These are phyloP conservation scores for Ogataea methanolica DNA, from an alignment of 805 yeast species.

Conservation along the genomic window DNA sequence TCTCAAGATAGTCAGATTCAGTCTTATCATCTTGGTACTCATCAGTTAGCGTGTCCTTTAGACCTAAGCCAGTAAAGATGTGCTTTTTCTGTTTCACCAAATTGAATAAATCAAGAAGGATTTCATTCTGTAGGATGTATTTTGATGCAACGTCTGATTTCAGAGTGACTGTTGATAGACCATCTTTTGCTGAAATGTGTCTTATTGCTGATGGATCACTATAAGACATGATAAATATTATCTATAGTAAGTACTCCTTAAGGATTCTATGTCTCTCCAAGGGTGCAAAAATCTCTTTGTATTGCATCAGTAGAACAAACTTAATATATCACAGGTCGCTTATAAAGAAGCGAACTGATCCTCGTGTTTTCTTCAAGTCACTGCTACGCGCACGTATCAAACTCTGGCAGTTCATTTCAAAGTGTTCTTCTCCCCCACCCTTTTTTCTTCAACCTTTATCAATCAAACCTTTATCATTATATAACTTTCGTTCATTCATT, in stretches of 20 bases:
- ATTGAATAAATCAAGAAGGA: slow-evolving; percentile 20
- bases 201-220: slow-evolving; percentile 23
- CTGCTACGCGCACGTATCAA: too few relatives aligned
- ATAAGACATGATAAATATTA: slow-evolving; percentile 9
- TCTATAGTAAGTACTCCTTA: not conserved
- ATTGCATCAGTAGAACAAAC: not conserved
- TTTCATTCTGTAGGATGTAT: slow-evolving; percentile 29
- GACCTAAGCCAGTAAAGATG: not conserved
- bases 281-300: not conserved
- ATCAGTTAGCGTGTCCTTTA: slow-evolving; percentile 7
- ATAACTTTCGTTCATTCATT: too few relatives aligned
- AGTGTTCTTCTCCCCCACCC: too few relatives aligned
- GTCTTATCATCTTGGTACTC: slow-evolving; percentile 18
- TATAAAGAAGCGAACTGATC: too few relatives aligned
- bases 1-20: slow-evolving; percentile 11
- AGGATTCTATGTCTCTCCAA: not conserved
- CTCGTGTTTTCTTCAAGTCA: too few relatives aligned
- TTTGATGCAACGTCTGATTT: slow-evolving; percentile 32
- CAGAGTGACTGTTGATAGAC: slow-evolving; percentile 26
- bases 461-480: too few relatives aligned
- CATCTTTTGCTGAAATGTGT: slow-evolving; percentile 20
- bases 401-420: too few relatives aligned
- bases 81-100: slow-evolving; percentile 6
- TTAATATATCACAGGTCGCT: too few relatives aligned
- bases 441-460: too few relatives aligned